Evolutionary conservation across 192 early-diverging fungal species (phyloP).

Genomic region (Phlyctochytrium arcticum): DNA sequence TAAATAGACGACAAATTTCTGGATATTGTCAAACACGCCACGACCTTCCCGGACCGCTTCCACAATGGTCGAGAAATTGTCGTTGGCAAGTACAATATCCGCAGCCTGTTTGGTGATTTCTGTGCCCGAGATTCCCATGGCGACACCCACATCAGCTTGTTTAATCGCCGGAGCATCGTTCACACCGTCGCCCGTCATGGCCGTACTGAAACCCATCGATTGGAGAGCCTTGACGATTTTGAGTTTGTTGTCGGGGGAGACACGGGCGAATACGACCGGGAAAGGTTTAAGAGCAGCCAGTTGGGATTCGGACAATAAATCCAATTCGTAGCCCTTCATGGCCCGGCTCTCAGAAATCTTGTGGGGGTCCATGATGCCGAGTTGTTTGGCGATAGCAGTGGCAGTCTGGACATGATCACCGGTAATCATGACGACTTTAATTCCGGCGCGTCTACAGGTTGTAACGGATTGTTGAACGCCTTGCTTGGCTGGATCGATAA

Average conservation of each 20-base stretch:
- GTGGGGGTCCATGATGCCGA: constrained; percentile 73
- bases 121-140: constrained; percentile 94
- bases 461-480: constrained; percentile 79
- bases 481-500: constrained; percentile 86
- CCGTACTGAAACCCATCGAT: constrained; percentile 55
- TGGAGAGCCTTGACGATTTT: constrained; percentile 92
- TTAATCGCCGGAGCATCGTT: constrained; percentile 95
- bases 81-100: constrained; percentile 91
- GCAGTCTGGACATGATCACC: constrained; percentile 95
- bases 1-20: constrained; percentile 95
- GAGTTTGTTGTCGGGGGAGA: constrained; percentile 93
- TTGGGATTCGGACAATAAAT: constrained; percentile 85
- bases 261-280: constrained; percentile 95
- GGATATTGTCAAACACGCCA: constrained; percentile 95
- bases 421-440: constrained; percentile 96
- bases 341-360: constrained; percentile 55
- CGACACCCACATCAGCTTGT: constrained; percentile 90
- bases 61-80: constrained; percentile 95
- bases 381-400: constrained; percentile 81
- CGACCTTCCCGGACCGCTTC: constrained; percentile 91
- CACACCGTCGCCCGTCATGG: constrained; percentile 80
- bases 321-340: constrained; percentile 86
- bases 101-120: constrained; percentile 99
- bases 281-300: constrained; percentile 77
- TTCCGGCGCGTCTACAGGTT: constrained; percentile 86